A percentile compares a stretch with the other conserved stretches of the same genome.
These are phyloP conservation scores for Raphanus sativus DNA, from an alignment of 345 rosid species.

Conservation along the genomic window DNA sequence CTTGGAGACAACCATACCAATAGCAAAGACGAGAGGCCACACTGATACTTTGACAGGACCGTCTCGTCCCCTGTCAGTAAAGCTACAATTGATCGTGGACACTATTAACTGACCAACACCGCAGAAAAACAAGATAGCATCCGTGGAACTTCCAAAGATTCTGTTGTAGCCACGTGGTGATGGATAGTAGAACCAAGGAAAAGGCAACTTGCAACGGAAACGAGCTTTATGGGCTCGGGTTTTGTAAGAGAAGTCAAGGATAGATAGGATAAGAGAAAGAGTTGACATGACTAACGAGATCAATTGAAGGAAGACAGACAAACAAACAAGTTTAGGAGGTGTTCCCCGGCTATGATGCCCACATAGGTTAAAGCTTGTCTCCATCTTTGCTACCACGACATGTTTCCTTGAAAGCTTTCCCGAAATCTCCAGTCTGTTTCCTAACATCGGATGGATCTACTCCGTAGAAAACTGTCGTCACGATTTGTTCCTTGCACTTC, in stretches of 20 bases:
- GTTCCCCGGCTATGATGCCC: neutral
- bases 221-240: neutral
- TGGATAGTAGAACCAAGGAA: conserved; percentile 24
- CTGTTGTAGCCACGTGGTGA: neutral
- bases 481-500: neutral
- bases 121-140: conserved; percentile 12
- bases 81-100: neutral
- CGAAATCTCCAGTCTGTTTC: neutral
- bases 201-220: conserved; percentile 13
- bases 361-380: neutral
- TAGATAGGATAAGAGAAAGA: conserved; percentile 3
- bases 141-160: neutral
- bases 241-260: conserved; percentile 2
- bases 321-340: neutral
- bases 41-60: conserved; percentile 15
- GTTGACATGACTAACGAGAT: neutral
- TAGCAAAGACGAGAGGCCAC: conserved; percentile 21
- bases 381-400: neutral
- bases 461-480: neutral
- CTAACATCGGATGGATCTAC: neutral
- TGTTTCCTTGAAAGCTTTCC: neutral
- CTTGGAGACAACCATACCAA: neutral
- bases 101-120: conserved; percentile 1
- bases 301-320: neutral
- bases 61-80: neutral